Evolutionary conservation across 139 green algal species (phyloP), one percentile per base, ranked within the genome.

Genomic region (Closterium sp.): DNA sequence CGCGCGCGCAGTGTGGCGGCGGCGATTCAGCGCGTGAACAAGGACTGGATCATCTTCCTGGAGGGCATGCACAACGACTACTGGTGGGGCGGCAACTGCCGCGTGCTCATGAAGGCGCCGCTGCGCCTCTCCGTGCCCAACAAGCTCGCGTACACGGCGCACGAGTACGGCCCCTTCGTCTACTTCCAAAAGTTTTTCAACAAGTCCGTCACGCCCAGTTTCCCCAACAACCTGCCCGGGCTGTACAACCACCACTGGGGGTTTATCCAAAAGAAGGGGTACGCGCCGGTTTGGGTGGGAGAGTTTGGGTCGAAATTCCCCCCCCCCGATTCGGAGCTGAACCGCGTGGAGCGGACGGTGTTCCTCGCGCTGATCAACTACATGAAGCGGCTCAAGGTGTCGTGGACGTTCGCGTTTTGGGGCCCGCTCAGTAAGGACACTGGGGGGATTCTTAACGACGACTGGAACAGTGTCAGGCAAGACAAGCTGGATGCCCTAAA

Each of bases 131-230:
- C 36, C 55, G 34, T 91, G 64, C 31, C 25, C 19, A 76, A 55
- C 21, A 93, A 93, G 85, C 32, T 93, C 4, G 35, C 55, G 5
- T 93, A 90, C 38, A 36, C 33, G 12, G 34, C 90, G 19, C 90
- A 93, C 90, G 90, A 93, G 33, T 90, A 90, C 36, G 90, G 90
- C 33, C 90, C 90, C 12, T 90, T 86, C 38, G 85, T 90, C 30
- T 93, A 83, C 85, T 30, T 86, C 35, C 90, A 93, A 36, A 36
- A 32, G 21, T 93, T 28, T 19, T 93, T 88, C 38, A 32, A 88
- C 33, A 30, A 30, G 38, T 16, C 25, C 83, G 32, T 33, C 36
- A 33, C 33, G 84, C 84, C 19, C 2, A 7, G 31, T 85, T 93
- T 93, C 34, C 90, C 90, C 7, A 36, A 36, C 9, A 93, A 91